Evolutionary conservation across 2,329 filamentous ascomycete species (phyloP).

Genomic region (Thelonectria olida): DNA sequence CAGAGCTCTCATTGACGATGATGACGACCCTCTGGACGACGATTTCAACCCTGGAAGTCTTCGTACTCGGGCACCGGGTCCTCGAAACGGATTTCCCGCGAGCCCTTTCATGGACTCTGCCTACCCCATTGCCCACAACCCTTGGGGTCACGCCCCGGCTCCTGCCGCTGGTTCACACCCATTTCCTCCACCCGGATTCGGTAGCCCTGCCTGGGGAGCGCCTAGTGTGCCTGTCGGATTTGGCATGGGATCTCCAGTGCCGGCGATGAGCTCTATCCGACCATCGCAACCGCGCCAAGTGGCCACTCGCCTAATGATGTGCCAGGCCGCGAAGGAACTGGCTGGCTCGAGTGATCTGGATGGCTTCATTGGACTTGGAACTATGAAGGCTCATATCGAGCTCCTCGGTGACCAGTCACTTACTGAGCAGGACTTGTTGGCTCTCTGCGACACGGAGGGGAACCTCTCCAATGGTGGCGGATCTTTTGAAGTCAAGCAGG

Average conservation of each 20-base stretch:
- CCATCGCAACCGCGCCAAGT: conserved; percentile 70
- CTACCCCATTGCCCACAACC: conserved; percentile 50
- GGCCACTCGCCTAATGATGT: conserved; percentile 77
- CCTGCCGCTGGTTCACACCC: conserved; percentile 46
- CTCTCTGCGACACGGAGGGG: conserved; percentile 91
- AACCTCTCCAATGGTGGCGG: conserved; percentile 88
- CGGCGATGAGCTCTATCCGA: conserved; percentile 42
- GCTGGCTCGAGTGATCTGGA: conserved; percentile 55
- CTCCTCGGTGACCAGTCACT: conserved; percentile 55
- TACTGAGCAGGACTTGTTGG: conserved; percentile 74
- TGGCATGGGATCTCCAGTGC: conserved; percentile 44
- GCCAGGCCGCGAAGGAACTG: conserved; percentile 77
- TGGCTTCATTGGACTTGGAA: conserved; percentile 75
- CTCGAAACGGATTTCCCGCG: conserved; percentile 52
- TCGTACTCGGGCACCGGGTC: conserved; percentile 62
- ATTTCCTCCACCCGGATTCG: conserved; percentile 58
- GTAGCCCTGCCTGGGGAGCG: conserved; percentile 50
- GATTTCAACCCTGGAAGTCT: conserved; percentile 45
- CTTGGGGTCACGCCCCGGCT: conserved; percentile 49
- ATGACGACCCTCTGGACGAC: conserved; percentile 65
- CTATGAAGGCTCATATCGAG: conserved; percentile 73
- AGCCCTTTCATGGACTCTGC: conserved; percentile 54
- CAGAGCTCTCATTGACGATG: conserved; percentile 86
- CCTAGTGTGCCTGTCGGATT: conserved; percentile 47
- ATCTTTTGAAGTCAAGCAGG: conserved; percentile 76